A percentile compares a stretch with the other conserved stretches of the same genome.
These are phyloP conservation scores for Emydomyces testavorans DNA, from an alignment of 2,329 filamentous ascomycete genomes.

Conservation along the genomic window DNA sequence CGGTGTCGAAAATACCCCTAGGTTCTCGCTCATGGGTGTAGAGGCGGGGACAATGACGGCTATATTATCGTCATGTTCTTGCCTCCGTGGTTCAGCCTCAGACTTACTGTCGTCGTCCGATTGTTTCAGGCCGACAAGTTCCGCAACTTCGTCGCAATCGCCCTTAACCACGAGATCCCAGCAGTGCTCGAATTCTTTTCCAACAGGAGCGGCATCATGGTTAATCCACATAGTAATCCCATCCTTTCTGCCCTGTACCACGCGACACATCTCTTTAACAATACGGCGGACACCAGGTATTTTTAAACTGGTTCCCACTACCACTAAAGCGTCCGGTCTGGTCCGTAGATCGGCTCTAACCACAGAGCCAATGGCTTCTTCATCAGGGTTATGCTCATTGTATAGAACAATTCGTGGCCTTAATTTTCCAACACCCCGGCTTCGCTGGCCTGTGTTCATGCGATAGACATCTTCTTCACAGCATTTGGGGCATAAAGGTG, in stretches of 20 bases:
- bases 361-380: slow-evolving; percentile 88
- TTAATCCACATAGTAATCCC: slow-evolving; percentile 94
- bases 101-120: slow-evolving; percentile 44
- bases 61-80: slow-evolving; percentile 27
- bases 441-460: slow-evolving; percentile 70
- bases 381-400: slow-evolving; percentile 93
- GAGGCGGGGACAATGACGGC: slow-evolving; percentile 31
- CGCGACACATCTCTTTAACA: slow-evolving; percentile 78
- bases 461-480: slow-evolving; percentile 63
- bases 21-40: slow-evolving; percentile 28
- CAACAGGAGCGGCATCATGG: slow-evolving; percentile 68
- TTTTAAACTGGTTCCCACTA: slow-evolving; percentile 91
- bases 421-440: slow-evolving; percentile 81
- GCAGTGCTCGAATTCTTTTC: slow-evolving; percentile 76
- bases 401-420: slow-evolving; percentile 92
- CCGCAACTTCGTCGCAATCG: slow-evolving; percentile 77
- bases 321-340: slow-evolving; percentile 80
- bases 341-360: slow-evolving; percentile 74
- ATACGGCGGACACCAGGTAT: slow-evolving; percentile 85
- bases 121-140: slow-evolving; percentile 49
- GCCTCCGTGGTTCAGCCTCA: slow-evolving; percentile 35
- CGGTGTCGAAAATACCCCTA: not conserved
- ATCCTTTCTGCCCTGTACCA: slow-evolving; percentile 64
- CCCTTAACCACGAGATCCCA: slow-evolving; percentile 87
- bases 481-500: slow-evolving; percentile 69